phyloP scores from a whole-genome alignment of 2,329 filamentous ascomycete species.

The Ilyonectria robusta region DNA sequence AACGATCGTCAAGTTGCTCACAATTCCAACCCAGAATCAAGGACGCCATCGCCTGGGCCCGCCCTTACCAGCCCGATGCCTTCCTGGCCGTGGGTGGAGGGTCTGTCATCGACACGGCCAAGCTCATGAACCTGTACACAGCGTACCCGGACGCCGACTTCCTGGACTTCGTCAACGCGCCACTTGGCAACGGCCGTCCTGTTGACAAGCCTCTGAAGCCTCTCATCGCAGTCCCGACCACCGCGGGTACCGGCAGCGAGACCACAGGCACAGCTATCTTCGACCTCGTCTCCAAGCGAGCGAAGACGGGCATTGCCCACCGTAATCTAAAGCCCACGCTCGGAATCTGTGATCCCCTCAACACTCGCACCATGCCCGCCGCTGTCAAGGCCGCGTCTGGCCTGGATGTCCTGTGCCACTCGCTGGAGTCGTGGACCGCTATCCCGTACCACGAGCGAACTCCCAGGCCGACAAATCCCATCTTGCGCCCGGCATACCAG shows the following conservation, averaged over 20 bases:
- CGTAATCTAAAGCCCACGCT: conserved; percentile 95
- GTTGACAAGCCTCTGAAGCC: conserved; percentile 80
- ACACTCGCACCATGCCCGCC: conserved; percentile 95
- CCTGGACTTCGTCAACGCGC: conserved; percentile 97
- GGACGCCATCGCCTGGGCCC: conserved; percentile 89
- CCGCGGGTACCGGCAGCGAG: conserved; percentile 89
- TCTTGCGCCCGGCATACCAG: conserved; percentile 93
- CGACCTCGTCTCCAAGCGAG: conserved; percentile 88
- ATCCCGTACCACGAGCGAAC: conserved; percentile 92
- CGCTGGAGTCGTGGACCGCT: conserved; percentile 96
- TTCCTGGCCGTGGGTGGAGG: conserved; percentile 92
- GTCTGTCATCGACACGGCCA: conserved; percentile 97
- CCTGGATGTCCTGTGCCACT: conserved; percentile 95
- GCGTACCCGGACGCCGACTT: conserved; percentile 94
- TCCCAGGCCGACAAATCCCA: conserved; percentile 89
- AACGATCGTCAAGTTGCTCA: conserved; percentile 14
- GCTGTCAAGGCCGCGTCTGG: conserved; percentile 94
- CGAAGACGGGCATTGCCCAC: conserved; percentile 97
- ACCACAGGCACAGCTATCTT: conserved; percentile 99
- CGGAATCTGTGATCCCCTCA: conserved; percentile 87
- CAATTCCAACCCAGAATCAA: conserved; percentile 72
- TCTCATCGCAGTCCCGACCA: conserved; percentile 87
- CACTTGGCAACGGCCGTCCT: conserved; percentile 87
- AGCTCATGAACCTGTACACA: conserved; percentile 97
- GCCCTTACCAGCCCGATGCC: conserved; percentile 85